Evolutionary conservation across 2,329 filamentous ascomycete species (phyloP).

Genomic region (Exserohilum rostratum): DNA sequence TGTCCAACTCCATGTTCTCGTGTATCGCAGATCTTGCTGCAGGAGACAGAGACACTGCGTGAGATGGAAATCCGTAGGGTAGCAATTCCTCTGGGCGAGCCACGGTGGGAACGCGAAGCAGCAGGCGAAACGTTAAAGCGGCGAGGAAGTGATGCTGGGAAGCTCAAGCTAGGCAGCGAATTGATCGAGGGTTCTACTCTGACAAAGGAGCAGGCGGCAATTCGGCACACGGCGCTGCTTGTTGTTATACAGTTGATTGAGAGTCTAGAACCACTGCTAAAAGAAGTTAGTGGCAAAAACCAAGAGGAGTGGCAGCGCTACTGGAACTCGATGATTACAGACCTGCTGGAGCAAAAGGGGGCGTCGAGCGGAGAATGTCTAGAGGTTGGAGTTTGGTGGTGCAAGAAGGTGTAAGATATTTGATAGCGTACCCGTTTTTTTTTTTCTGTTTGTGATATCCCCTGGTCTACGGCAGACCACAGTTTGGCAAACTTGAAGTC

Average conservation of each 20-base stretch:
- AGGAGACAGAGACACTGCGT: constrained; percentile 74
- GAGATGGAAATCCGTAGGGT: constrained; percentile 76
- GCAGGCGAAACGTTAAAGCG: constrained; percentile 51
- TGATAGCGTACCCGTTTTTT: constrained; percentile 24
- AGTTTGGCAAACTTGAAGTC: constrained; percentile 10
- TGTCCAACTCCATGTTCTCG: constrained; percentile 78
- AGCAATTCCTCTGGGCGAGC: constrained; percentile 83
- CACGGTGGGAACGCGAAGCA: constrained; percentile 84
- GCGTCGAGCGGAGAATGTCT: constrained; percentile 85
- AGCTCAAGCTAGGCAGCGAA: constrained; percentile 42
- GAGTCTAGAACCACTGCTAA: constrained; percentile 79
- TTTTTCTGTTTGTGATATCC: constrained; percentile 34
- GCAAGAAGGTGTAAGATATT: constrained; percentile 57
- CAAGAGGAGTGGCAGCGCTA: constrained; percentile 92
- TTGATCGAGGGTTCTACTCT: constrained; percentile 57
- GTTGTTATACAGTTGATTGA: constrained; percentile 85
- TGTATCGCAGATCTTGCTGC: constrained; percentile 76
- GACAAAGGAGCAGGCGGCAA: constrained; percentile 71
- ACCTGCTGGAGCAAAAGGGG: constrained; percentile 79
- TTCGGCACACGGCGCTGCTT: constrained; percentile 79
- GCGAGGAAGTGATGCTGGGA: constrained; percentile 60
- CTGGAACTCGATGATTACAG: constrained; percentile 84
- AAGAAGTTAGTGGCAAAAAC: constrained; percentile 83
- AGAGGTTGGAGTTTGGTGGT: constrained; percentile 70
- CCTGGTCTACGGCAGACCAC: constrained; percentile 20